Percentiles rank a stretch among this genome's conserved stretches.
phyloP scores from a whole-genome alignment of 169 alveolate genomes.

The Eimeria tenella region DNA sequence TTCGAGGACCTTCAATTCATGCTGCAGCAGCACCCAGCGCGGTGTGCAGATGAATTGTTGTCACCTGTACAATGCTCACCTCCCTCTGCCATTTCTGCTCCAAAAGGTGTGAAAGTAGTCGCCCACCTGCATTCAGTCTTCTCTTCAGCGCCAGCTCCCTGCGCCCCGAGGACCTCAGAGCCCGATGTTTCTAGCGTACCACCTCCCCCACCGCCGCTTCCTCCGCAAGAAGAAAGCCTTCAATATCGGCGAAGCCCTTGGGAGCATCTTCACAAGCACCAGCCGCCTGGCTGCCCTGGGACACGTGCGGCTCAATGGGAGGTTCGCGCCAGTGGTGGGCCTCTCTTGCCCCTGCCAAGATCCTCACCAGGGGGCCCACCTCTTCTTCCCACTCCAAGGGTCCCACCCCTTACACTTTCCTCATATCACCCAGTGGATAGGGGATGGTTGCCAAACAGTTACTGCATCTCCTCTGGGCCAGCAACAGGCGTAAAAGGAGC shows the following conservation, averaged over 20 bases:
- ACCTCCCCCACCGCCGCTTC: constrained; percentile 23
- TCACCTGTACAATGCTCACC: neutral
- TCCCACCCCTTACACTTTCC: neutral
- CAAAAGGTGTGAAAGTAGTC: neutral
- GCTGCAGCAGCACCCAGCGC: constrained; percentile 16
- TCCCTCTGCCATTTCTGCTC: neutral
- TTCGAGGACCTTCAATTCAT: neutral
- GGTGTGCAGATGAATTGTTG: neutral
- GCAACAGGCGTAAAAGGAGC: constrained; percentile 1
- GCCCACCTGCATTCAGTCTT: neutral
- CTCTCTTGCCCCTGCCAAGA: constrained; percentile 30
- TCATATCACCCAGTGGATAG: neutral
- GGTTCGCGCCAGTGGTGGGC: neutral
- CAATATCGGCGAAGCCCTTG: neutral
- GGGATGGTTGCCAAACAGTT: neutral
- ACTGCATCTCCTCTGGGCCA: neutral
- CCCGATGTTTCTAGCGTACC: neutral
- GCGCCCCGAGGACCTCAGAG: neutral
- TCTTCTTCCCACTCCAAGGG: constrained; percentile 48
- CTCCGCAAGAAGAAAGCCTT: neutral
- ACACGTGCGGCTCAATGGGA: neutral
- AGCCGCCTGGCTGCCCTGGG: neutral
- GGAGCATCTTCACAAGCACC: neutral
- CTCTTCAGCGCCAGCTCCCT: neutral
- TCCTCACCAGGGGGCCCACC: constrained; percentile 18